Conservation (phyloP, 352 stramenopile genomes). For the Globisporangium alternatum region DNA sequence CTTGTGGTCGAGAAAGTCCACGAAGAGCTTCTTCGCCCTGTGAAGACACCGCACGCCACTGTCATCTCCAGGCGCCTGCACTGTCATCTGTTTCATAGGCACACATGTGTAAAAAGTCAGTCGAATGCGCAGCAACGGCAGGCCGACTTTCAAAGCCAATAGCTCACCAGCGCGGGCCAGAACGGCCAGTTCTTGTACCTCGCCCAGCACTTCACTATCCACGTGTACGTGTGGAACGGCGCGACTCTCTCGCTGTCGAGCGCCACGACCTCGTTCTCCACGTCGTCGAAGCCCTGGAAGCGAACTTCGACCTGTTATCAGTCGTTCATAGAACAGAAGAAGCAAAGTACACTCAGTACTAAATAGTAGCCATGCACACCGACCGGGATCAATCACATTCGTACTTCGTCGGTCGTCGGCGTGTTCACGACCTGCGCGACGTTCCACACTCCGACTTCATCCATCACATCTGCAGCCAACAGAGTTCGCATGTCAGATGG, state of each 20-base stretch:
- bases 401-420: neutral
- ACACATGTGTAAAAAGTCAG: neutral
- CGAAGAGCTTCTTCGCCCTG: slow-evolving; percentile 31
- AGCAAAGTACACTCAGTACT: neutral
- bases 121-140: neutral
- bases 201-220: slow-evolving; percentile 68
- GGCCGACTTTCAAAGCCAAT: neutral
- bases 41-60: slow-evolving; percentile 31
- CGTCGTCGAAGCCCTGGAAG: slow-evolving; percentile 53
- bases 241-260: slow-evolving; percentile 53
- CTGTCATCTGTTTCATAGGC: slow-evolving; percentile 38
- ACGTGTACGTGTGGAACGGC: slow-evolving; percentile 71
- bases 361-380: neutral
- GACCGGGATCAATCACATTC: neutral
- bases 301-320: slow-evolving; percentile 21
- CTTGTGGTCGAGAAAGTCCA: slow-evolving; percentile 49
- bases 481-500: neutral
- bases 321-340: neutral
- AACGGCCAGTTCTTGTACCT: slow-evolving; percentile 70
- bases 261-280: slow-evolving; percentile 51
- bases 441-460: slow-evolving; percentile 15
- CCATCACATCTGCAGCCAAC: slow-evolving; percentile 8
- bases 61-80: slow-evolving; percentile 42
- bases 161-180: slow-evolving; percentile 52
- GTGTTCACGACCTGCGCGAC: slow-evolving; percentile 3